Conservation (phyloP, 345 rosid species). For the Arabidopsis thaliana region DNA sequence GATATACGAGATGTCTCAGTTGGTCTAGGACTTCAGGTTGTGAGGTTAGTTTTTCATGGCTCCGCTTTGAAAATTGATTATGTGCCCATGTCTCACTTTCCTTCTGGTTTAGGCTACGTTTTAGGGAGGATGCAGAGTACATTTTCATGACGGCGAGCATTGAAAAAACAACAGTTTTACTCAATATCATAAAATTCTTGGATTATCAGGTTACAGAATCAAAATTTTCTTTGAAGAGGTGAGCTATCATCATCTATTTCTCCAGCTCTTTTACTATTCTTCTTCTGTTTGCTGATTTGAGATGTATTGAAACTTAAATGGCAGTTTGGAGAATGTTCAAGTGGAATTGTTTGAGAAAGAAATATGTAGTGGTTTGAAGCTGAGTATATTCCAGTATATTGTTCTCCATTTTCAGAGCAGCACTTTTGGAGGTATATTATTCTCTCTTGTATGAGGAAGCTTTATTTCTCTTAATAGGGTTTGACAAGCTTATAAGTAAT, state of each 20-base stretch:
- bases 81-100: conserved; percentile 17
- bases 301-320: conserved; percentile 58
- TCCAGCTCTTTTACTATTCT: conserved; percentile 21
- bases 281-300: conserved; percentile 43
- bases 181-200: conserved; percentile 56
- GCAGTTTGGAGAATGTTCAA: conserved; percentile 96
- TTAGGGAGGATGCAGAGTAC: conserved; percentile 61
- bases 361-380: conserved; percentile 67
- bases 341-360: conserved; percentile 76
- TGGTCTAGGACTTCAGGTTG: conserved; percentile 85
- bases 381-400: conserved; percentile 72
- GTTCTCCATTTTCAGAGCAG: conserved; percentile 64
- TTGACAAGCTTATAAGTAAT: conserved; percentile 11
- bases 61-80: conserved; percentile 22
- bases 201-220: conserved; percentile 49
- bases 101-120: conserved; percentile 56
- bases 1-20: conserved; percentile 74
- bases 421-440: conserved; percentile 58
- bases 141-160: conserved; percentile 71
- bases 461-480: neutral
- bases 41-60: conserved; percentile 66
- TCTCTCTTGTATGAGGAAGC: conserved; percentile 21
- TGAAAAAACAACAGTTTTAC: conserved; percentile 68
- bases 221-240: conserved; percentile 69
- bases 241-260: conserved; percentile 36